Percentiles rank a stretch among this genome's conserved stretches.
Conservation (phyloP, 352 stramenopile species). For the Phytophthora sojae region DNA sequence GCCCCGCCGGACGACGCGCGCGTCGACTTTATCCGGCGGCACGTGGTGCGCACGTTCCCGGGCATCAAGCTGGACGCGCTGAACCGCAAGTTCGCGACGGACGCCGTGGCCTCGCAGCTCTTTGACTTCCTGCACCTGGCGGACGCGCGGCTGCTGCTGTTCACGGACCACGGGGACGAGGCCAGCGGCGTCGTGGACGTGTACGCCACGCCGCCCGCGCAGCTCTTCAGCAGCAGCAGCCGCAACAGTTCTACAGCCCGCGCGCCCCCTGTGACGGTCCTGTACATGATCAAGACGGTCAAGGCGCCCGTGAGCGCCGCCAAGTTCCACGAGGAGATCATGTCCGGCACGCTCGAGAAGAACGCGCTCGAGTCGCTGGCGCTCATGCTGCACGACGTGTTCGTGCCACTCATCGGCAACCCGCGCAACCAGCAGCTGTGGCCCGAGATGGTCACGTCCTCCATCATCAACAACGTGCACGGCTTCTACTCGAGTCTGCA, state of each 20-base stretch:
- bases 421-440: constrained; percentile 80
- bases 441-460: constrained; percentile 85
- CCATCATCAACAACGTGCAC: constrained; percentile 80
- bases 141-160: constrained; percentile 64
- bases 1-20: constrained; percentile 63
- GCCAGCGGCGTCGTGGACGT: constrained; percentile 59
- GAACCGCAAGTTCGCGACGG: constrained; percentile 67
- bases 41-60: constrained; percentile 75
- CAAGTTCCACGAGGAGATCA: constrained; percentile 73
- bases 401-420: constrained; percentile 80
- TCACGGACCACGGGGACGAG: constrained; percentile 78
- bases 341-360: constrained; percentile 76
- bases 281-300: constrained; percentile 81
- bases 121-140: constrained; percentile 82
- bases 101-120: constrained; percentile 59
- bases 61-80: constrained; percentile 66
- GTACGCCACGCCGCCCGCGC: constrained; percentile 64
- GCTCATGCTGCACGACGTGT: constrained; percentile 77
- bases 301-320: constrained; percentile 71
- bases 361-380: constrained; percentile 80
- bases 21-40: constrained; percentile 70
- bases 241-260: too few species aligned
- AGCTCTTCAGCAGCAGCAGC: constrained; percentile 23
- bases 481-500: constrained; percentile 87
- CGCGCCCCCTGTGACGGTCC: constrained; percentile 62